These are phyloP conservation scores for Lactarius psammicola DNA, from an alignment of 768 basidiomycete genomes.

Conservation along the genomic window DNA sequence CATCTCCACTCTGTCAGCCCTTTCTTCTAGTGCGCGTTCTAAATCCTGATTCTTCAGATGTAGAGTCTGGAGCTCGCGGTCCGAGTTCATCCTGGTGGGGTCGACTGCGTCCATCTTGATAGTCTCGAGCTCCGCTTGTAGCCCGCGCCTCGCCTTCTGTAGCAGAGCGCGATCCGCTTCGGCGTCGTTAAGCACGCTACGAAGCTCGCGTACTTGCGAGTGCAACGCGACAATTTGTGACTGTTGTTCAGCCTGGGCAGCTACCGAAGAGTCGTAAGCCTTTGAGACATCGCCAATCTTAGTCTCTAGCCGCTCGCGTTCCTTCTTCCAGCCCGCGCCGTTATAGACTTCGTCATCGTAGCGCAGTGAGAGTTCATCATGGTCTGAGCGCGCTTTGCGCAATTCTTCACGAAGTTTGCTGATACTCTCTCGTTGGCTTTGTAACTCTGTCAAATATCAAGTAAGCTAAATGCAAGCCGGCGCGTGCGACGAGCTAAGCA, in stretches of 20 bases:
- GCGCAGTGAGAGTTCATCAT: constrained; percentile 69
- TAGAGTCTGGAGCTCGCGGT: constrained; percentile 71
- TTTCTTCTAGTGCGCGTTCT: constrained; percentile 73
- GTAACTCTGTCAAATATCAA: constrained; percentile 51
- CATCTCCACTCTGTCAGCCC: constrained; percentile 68
- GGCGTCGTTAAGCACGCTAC: constrained; percentile 78
- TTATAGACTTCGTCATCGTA: constrained; percentile 78
- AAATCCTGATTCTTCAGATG: constrained; percentile 81
- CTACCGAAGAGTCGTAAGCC: constrained; percentile 70
- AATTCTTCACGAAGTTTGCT: constrained; percentile 79
- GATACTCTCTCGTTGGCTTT: constrained; percentile 72
- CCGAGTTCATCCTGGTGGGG: constrained; percentile 63
- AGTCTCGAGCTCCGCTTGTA: constrained; percentile 77
- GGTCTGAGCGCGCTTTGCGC: constrained; percentile 71
- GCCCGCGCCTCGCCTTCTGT: constrained; percentile 75
- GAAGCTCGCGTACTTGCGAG: constrained; percentile 82
- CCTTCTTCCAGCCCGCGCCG: constrained; percentile 80
- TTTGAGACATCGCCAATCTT: constrained; percentile 75
- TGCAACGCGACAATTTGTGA: constrained; percentile 80
- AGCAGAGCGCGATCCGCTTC: constrained; percentile 77
- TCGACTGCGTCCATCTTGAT: constrained; percentile 78
- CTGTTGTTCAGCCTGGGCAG: constrained; percentile 77
- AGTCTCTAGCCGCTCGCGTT: constrained; percentile 81
- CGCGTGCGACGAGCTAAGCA: not conserved
- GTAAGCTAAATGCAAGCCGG: constrained; percentile 1